These are phyloP conservation scores for Fusarium torreyae DNA, from an alignment of 2,329 filamentous ascomycete genomes.

Conservation along the genomic window DNA sequence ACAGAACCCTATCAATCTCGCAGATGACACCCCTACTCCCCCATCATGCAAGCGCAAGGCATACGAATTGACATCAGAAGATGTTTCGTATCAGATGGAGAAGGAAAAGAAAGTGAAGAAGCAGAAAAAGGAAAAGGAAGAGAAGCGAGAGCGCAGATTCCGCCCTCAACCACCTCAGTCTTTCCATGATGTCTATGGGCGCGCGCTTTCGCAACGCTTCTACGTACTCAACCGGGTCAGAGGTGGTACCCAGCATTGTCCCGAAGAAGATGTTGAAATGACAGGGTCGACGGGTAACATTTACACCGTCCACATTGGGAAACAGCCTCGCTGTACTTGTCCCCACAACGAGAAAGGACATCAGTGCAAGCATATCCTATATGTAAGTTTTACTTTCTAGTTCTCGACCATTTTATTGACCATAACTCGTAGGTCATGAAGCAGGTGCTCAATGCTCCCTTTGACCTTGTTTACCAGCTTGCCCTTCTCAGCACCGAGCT, in stretches of 20 bases:
- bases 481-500: constrained; percentile 73
- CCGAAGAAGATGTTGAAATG: constrained; percentile 69
- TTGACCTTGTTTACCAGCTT: constrained; percentile 72
- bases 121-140: constrained; percentile 30
- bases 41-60: constrained; percentile 41
- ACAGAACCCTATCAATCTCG: constrained; percentile 21
- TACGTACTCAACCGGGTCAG: constrained; percentile 62
- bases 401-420: neutral
- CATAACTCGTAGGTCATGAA: constrained; percentile 64
- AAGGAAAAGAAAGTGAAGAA: constrained; percentile 37
- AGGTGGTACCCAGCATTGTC: constrained; percentile 55
- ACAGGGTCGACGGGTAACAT: constrained; percentile 77
- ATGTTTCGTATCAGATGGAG: neutral
- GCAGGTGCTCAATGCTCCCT: constrained; percentile 71
- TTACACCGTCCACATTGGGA: constrained; percentile 70
- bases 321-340: constrained; percentile 69
- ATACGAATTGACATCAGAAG: neutral
- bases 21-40: constrained; percentile 7
- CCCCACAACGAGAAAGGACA: constrained; percentile 67
- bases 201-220: constrained; percentile 62
- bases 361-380: constrained; percentile 77
- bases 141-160: constrained; percentile 57
- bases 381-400: constrained; percentile 56
- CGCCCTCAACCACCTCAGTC: constrained; percentile 53
- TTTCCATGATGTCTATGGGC: constrained; percentile 57